Conservation (phyloP, 306 rosid species). For the Vigna mungo region DNA sequence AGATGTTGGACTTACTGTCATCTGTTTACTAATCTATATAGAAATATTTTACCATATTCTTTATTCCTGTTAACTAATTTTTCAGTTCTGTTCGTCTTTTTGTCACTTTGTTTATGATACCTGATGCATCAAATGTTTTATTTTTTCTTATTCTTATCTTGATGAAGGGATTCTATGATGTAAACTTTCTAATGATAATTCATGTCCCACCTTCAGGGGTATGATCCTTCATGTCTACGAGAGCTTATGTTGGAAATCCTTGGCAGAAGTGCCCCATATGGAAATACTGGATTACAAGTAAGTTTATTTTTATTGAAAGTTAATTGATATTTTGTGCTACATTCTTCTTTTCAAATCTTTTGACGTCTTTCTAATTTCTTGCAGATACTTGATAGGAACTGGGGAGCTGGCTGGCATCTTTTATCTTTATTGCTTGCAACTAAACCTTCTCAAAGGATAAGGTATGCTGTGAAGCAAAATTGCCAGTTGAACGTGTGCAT, state of each 20-base stretch:
- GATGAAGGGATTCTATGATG: conserved; percentile 13
- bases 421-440: conserved; percentile 83
- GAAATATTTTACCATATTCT: conserved; percentile 13
- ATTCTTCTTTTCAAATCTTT: conserved; percentile 30
- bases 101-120: background rate
- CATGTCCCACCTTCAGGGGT: conserved; percentile 66
- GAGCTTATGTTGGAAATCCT: conserved; percentile 76
- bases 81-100: conserved; percentile 11
- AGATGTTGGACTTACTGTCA: background rate
- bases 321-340: conserved; percentile 36
- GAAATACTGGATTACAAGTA: conserved; percentile 90
- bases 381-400: conserved; percentile 97
- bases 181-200: conserved; percentile 39
- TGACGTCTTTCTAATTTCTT: conserved; percentile 41
- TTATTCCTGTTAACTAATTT: conserved; percentile 20
- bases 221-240: conserved; percentile 95
- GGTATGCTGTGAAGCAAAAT: conserved; percentile 55
- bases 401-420: conserved; percentile 99
- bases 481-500: conserved; percentile 38
- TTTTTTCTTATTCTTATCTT: conserved; percentile 2
- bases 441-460: conserved; percentile 79
- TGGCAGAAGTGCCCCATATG: conserved; percentile 65
- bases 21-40: background rate
- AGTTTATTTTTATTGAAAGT: conserved; percentile 29
- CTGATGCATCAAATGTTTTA: conserved; percentile 12